A percentile compares a stretch with the other conserved stretches of the same genome.
These are phyloP conservation scores for Penicillium capsulatum DNA, from an alignment of 2,329 filamentous ascomycete species.

Conservation along the genomic window DNA sequence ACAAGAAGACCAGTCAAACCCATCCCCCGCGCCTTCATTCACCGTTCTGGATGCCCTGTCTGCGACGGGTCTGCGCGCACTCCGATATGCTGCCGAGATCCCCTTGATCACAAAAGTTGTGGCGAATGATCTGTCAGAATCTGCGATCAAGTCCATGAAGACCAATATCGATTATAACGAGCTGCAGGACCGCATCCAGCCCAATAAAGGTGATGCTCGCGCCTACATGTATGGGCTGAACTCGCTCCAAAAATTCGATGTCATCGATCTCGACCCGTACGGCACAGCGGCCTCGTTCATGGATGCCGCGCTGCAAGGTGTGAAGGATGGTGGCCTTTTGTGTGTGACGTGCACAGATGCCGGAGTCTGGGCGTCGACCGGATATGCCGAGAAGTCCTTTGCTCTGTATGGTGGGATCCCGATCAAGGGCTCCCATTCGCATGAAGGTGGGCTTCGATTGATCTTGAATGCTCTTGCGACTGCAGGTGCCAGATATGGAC, in stretches of 20 bases:
- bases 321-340: slow-evolving; percentile 82
- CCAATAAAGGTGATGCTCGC: slow-evolving; percentile 77
- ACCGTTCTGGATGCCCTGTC: slow-evolving; percentile 93
- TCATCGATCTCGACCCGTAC: slow-evolving; percentile 95
- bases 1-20: slow-evolving; percentile 22
- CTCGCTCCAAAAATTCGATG: slow-evolving; percentile 66
- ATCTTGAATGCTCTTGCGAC: slow-evolving; percentile 78
- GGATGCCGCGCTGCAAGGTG: slow-evolving; percentile 80
- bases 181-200: slow-evolving; percentile 64
- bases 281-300: slow-evolving; percentile 90
- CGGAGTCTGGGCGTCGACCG: slow-evolving; percentile 87
- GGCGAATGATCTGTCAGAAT: slow-evolving; percentile 80
- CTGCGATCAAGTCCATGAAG: slow-evolving; percentile 74
- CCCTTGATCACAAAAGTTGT: slow-evolving; percentile 77
- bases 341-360: slow-evolving; percentile 97
- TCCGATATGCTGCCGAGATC: slow-evolving; percentile 88
- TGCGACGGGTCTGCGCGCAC: slow-evolving; percentile 82
- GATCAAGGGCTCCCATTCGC: slow-evolving; percentile 76
- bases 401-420: slow-evolving; percentile 90
- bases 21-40: slow-evolving; percentile 50
- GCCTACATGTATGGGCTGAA: slow-evolving; percentile 78
- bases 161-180: slow-evolving; percentile 81
- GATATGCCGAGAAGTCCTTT: slow-evolving; percentile 91
- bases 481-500: slow-evolving; percentile 76
- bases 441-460: slow-evolving; percentile 83